phyloP scores from a whole-genome alignment of 2,329 filamentous ascomycete species.

The Hymenoscyphus scutula region DNA sequence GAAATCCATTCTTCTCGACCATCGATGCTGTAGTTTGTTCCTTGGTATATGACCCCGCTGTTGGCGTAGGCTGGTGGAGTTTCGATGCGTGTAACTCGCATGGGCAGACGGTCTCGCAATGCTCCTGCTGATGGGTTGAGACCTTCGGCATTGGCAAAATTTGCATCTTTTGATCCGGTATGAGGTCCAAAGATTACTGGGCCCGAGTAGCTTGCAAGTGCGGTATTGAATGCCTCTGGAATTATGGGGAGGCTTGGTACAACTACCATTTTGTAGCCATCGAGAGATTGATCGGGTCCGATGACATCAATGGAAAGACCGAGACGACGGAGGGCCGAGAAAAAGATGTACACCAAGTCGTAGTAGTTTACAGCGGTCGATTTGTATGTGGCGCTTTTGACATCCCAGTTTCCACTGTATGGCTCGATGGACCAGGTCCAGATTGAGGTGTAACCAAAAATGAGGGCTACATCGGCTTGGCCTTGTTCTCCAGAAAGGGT shows the following conservation, averaged over 20 bases:
- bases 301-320: not conserved
- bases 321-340: not conserved
- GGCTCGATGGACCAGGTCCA: not conserved
- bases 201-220: not conserved
- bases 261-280: conserved; percentile 3
- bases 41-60: not conserved
- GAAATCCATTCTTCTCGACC: not conserved
- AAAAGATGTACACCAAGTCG: not conserved
- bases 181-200: conserved; percentile 2
- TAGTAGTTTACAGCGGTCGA: not conserved
- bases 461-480: not conserved
- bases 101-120: not conserved
- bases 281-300: conserved; percentile 1
- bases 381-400: not conserved
- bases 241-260: not conserved
- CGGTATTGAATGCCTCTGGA: not conserved
- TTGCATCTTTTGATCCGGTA: not conserved
- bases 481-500: not conserved
- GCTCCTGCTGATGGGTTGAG: not conserved
- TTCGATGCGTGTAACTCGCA: not conserved
- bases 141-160: not conserved
- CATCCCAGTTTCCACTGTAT: not conserved
- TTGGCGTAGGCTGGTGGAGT: not conserved
- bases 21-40: conserved; percentile 1
- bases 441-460: not conserved